Evolutionary conservation across 495 filamentous ascomycete genomes (phyloP).

Genomic region (Annulohypoxylon moriforme): DNA sequence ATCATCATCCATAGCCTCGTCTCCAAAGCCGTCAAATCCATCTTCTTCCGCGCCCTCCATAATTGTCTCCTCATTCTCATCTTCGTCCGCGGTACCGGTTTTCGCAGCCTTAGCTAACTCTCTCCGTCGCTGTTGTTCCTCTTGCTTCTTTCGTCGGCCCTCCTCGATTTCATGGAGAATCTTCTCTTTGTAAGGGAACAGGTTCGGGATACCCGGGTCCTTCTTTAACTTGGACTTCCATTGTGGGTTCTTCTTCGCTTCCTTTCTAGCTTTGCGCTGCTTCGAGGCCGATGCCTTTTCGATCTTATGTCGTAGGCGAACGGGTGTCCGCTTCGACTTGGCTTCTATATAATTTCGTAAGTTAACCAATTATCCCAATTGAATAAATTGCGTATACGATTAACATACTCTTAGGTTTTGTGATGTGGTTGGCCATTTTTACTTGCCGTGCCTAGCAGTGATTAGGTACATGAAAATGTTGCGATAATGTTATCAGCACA

Average conservation of each 20-base stretch:
- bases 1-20: conserved; percentile 64
- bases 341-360: conserved; percentile 69
- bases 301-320: conserved; percentile 93
- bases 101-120: conserved; percentile 77
- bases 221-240: conserved; percentile 95
- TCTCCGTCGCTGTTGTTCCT: conserved; percentile 75
- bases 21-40: conserved; percentile 60
- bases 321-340: conserved; percentile 89
- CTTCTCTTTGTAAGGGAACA: conserved; percentile 98
- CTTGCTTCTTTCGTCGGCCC: conserved; percentile 78
- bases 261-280: conserved; percentile 86
- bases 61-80: conserved; percentile 57
- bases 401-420: conserved; percentile 63
- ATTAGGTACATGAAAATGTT: background rate
- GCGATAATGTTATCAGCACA: conserved; percentile 15
- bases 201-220: conserved; percentile 95
- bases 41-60: conserved; percentile 59
- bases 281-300: conserved; percentile 92
- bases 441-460: conserved; percentile 16
- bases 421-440: conserved; percentile 61
- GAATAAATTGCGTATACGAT: background rate
- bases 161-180: conserved; percentile 95
- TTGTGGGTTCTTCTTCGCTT: conserved; percentile 94
- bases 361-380: conserved; percentile 8
- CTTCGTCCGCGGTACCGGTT: conserved; percentile 52